A percentile compares a stretch with the other conserved stretches of the same genome.
Evolutionary conservation across 208 protist species (phyloP).

Genomic region (Acanthamoeba rhysodes): DNA sequence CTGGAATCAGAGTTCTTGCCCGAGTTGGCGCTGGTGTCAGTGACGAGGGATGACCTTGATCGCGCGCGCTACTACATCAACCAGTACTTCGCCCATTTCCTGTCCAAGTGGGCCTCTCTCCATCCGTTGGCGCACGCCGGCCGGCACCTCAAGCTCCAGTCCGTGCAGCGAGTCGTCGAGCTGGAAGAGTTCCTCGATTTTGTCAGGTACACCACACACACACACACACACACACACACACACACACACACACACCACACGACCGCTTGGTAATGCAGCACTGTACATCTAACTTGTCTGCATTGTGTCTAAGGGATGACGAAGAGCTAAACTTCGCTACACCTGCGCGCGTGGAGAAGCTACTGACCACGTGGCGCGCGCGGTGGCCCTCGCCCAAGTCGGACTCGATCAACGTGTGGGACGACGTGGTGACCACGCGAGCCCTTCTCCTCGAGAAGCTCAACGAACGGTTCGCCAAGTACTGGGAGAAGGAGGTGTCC

Average conservation of each 20-base stretch:
- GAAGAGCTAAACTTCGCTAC: slow-evolving; percentile 65
- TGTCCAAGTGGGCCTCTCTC: slow-evolving; percentile 85
- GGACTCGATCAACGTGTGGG: slow-evolving; percentile 88
- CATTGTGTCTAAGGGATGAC: slow-evolving; percentile 21
- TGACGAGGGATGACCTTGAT: slow-evolving; percentile 82
- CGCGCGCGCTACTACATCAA: slow-evolving; percentile 83
- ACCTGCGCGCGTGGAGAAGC: not conserved
- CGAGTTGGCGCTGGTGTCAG: slow-evolving; percentile 82
- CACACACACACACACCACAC: not conserved
- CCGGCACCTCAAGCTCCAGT: slow-evolving; percentile 84
- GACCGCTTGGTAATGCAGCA: no score
- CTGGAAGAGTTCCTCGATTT: slow-evolving; percentile 88
- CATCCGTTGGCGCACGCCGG: slow-evolving; percentile 81
- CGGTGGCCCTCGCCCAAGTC: slow-evolving; percentile 67
- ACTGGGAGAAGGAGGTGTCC: slow-evolving; percentile 26
- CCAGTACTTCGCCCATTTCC: slow-evolving; percentile 82
- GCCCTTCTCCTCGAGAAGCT: slow-evolving; percentile 86
- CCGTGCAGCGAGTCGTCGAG: slow-evolving; percentile 86
- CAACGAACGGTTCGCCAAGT: slow-evolving; percentile 81
- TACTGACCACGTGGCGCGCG: slow-evolving; percentile 32
- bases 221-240: no score
- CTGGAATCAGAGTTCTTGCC: slow-evolving; percentile 73
- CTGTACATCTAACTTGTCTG: not conserved
- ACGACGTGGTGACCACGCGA: slow-evolving; percentile 85
- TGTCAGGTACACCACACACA: not conserved